These are phyloP conservation scores for Penstemon davidsonii DNA, from an alignment of 257 asterid species.

Conservation along the genomic window DNA sequence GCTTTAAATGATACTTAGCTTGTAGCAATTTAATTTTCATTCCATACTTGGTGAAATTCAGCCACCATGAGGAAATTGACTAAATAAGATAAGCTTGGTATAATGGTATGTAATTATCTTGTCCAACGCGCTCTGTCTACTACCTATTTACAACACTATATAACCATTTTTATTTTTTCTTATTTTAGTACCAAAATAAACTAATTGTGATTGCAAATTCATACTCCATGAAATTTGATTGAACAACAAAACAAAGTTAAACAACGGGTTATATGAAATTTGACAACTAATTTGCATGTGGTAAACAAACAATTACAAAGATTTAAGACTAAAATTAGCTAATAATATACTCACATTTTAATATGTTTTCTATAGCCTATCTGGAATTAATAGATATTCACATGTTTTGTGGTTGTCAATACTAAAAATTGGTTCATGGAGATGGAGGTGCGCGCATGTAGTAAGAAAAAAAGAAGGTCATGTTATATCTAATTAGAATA, in stretches of 20 bases:
- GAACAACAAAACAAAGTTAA: neutral
- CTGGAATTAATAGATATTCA: slow-evolving; percentile 12
- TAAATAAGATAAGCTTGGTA: slow-evolving; percentile 4
- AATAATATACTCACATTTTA: neutral
- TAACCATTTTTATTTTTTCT: no score
- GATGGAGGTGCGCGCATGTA: no score
- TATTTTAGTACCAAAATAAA: no score
- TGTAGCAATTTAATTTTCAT: neutral
- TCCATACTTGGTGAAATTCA: neutral
- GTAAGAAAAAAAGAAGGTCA: neutral
- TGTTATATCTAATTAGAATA: no score
- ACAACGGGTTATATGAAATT: neutral
- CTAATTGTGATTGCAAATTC: no score
- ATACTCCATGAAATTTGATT: no score
- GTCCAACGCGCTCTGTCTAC: neutral
- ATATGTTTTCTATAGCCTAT: neutral
- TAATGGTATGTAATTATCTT: neutral
- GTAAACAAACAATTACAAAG: neutral
- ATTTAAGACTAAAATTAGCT: neutral
- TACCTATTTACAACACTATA: neutral
- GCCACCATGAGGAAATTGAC: slow-evolving; percentile 16
- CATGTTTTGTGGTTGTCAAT: slow-evolving; percentile 6
- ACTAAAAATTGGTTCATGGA: neutral
- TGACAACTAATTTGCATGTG: slow-evolving; percentile 1
- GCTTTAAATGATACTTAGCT: slow-evolving; percentile 7